Evolutionary conservation across 495 filamentous ascomycete species (phyloP), one percentile per base, ranked within the genome.

Genomic region (Podospora fimiseda): DNA sequence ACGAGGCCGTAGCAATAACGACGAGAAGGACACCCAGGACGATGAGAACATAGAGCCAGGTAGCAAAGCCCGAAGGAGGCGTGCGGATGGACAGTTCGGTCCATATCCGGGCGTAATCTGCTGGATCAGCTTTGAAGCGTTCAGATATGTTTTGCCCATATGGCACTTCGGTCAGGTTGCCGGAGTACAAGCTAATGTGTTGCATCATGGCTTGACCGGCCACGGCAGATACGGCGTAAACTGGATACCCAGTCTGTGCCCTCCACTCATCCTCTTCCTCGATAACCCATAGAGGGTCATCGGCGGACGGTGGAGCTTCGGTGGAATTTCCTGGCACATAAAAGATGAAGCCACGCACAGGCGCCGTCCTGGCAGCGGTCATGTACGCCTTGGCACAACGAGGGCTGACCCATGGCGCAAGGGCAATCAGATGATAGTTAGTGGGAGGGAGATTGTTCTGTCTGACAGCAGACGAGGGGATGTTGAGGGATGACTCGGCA

Each of bases 341-440:
- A 61, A 93, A 89, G 7, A 97, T 65, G 56, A 96, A 81, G 0
- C 80, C 88, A 33, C 77, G 72, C 0, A 82, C 68, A 13, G 78
- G 75, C 24, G 80, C 80, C 4, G 63, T 48, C 19, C 70, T 71
- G 9, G 86, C 86, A 18, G 86, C 76, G 9, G 71, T 64, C 22
- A 96, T 67, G 62, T 87, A 95, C 27, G 80, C 76, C 39, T 72
- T 65, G 8, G 86, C 83, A 55, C 92, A 97, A 18, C 79, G 67
- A 2, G 67, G 70, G 40, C 74, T 84, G 27, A 91, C 74, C 92
- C 92, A 96, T n/a, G 92, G 92, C 8, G 86, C 90, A n/a, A 95
- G 68, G 16, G 82, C 91, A 38, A 95, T 80, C n/a, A 76, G 66
- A 50, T 74, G 70, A 41, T 78, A 71, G 65, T 80, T 79, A n/a